These are phyloP conservation scores for Pezicula carpinea DNA, from an alignment of 2,329 filamentous ascomycete species.

Conservation along the genomic window DNA sequence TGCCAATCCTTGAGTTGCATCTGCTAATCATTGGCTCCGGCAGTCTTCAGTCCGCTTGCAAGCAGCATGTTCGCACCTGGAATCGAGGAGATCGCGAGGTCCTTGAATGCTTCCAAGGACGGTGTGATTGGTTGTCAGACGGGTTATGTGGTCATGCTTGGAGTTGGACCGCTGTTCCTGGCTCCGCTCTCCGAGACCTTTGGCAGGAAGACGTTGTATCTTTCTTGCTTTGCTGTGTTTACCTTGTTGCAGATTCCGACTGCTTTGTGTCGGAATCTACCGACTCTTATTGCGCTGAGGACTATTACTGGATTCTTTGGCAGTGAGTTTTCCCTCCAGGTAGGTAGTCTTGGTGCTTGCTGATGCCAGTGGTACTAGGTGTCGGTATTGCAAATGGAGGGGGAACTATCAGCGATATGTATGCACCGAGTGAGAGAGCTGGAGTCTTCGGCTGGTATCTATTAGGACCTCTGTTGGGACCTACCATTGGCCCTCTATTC, in stretches of 20 bases:
- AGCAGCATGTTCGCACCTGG: constrained; percentile 43
- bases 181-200: constrained; percentile 53
- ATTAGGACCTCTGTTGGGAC: constrained; percentile 44
- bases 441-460: constrained; percentile 31
- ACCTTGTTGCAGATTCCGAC: constrained; percentile 42
- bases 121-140: constrained; percentile 53
- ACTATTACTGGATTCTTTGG: constrained; percentile 41
- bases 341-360: background rate
- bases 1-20: background rate
- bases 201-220: constrained; percentile 35
- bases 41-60: constrained; percentile 29
- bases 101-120: constrained; percentile 40
- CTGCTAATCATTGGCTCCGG: background rate
- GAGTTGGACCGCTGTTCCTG: constrained; percentile 6
- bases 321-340: constrained; percentile 6
- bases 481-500: constrained; percentile 28
- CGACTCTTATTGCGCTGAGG: constrained; percentile 49
- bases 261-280: constrained; percentile 44
- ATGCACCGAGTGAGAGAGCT: constrained; percentile 38
- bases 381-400: constrained; percentile 46
- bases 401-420: constrained; percentile 48
- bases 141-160: constrained; percentile 19
- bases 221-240: constrained; percentile 34
- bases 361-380: constrained; percentile 7
- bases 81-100: constrained; percentile 40